Base-by-base conservation (phyloP, 1,139 yeast genomes). In the Lodderomyces pseudojiufengensis region DNA sequence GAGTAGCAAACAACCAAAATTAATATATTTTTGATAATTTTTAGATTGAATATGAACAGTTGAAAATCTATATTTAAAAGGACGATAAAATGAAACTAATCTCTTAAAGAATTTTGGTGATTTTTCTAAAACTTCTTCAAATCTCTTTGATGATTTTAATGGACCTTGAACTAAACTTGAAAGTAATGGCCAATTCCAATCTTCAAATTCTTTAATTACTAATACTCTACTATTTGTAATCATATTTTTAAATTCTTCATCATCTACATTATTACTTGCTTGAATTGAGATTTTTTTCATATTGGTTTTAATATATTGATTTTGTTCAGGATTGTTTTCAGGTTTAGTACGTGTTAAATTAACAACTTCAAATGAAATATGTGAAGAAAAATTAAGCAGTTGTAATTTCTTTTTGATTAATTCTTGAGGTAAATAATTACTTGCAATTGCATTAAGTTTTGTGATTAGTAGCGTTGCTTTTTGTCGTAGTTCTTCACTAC, bases 101-200 rank as follows among this genome's bases (percentile, higher is more conserved):
- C 97, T 65, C 52, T 92, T 90, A 57, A 90, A 71, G 50, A 92
- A 87, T 51, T 88, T 90, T 0, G 97, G 74, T 33, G 56, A 84
- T 8, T 85, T 83, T 46, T 76, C 83, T 27, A 80, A 67, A 0
- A 84, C 65, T 43, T 92, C 98, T 23, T 87, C 95, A 36, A 94
- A 69, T 32, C 88, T 63, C 45, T 70, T 75, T 0, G 87, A 83
- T 48, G 79, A 83, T 39, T 77, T 58, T 16, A 92, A 61, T 0
- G 97, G 95, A 0, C 97, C 96, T 46, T 76, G 84, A 42, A 88
- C 73, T 15, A 92, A 60, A 38, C 77, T 82, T 7, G 74, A 63
- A 2, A 90, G 63, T 1, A 80, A 63, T 23, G 73, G 74, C 95
- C 97, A 90, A 51, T 88, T 82, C 99, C 99, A 94, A 35, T 79